Base-by-base conservation (phyloP, 805 yeast species). In the Debaryomyces tyrocola region DNA sequence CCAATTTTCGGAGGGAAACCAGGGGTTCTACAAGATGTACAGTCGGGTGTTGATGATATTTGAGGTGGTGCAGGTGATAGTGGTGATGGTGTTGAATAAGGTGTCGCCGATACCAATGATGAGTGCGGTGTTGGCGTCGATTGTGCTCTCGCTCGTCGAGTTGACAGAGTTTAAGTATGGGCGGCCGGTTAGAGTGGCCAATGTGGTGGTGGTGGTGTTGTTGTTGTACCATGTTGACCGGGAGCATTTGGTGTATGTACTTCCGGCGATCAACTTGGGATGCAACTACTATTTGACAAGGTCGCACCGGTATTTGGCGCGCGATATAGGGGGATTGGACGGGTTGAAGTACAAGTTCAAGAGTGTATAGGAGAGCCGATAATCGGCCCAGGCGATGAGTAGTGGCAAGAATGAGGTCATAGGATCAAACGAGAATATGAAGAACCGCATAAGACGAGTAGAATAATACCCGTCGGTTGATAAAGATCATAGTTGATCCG, bases 261-360 rank as follows among this genome's bases (percentile, higher is more conserved):
- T 53, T 14, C 47, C 51, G 27, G 20, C 31, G 2, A 27, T 27
- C 27, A 53, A 55, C 41, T 42, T 46, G n/a, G n/a, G 40, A 2
- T 43, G 46, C 8, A 40, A 47, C 15, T 20, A 29, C 12, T 28
- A 43, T 17, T 46, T 54, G 28, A 45, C 41, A 3, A 27, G 28
- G 15, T 51, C 55, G 56, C 46, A 45, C 37, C 17, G 31, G 8
- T 33, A 36, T 14, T 43, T 48, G n/a, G 37, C 37, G 18, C 20
- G 40, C 15, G 48, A 49, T 21, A 48, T 58, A 11, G 37, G 43
- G 4, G 14, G 49, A 12, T 47, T 58, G 41, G 34, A 40, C 10
- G 33, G 29, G 6, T 42, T 57, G 38, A 55, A 49, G 33, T 57
- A 57, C 40, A 57, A 56, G 37, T 58, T 47, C 42, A 58, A 57